Base-by-base conservation (phyloP, 139 green algal species). In the Micractinium conductrix region DNA sequence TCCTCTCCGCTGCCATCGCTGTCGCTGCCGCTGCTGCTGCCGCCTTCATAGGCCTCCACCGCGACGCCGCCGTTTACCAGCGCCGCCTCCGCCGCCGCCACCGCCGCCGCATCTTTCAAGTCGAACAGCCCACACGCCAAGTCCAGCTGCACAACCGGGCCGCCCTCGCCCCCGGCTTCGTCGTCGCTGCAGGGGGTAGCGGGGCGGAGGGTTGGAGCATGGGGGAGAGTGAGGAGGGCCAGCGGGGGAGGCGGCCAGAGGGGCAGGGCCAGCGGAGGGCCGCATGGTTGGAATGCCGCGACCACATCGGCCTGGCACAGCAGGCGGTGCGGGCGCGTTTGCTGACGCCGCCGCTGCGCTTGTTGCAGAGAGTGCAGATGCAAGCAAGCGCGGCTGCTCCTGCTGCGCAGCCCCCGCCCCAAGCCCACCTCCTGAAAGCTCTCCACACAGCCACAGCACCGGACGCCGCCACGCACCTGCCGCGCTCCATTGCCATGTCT, bases 81-180 rank as follows among this genome's bases (percentile, higher is more conserved):
- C 12, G n/a, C 45, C 24, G 74, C 75, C 48, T 90, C 87, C 16
- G 87, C 87, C n/a, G 87, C 87, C 24, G 71, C 69, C 38, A 88
- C 69, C 30, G 87, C 87, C 44, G 65, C 45, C 12, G 83, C 67
- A 40, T 87, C 68, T 35, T 88, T 88, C 30, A 90, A 70, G 35
- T 90, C 87, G 73, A 90, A 88, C 55, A 90, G 79, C 14, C 87
- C 87, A 70, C 87, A 90, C 24, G 87, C 87, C 8, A 90, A n/a
- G 74, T 90, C 87, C 38, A 90, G 28, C 28, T 90, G 70, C 19
- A 90, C 78, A 12, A 53, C 44, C 16, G 81, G 63, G n/a, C n/a
- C n/a, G n/a, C n/a, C n/a, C n/a, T n/a, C n/a, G 10, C 81, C 81
- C 63, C 63, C 67, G 22, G 35, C 48, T n/a, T 86, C 80, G 9